A percentile compares a stretch with the other conserved stretches of the same genome.
Conservation (phyloP, 163 green algal genomes). For the Coccomyxa subellipsoidea region DNA sequence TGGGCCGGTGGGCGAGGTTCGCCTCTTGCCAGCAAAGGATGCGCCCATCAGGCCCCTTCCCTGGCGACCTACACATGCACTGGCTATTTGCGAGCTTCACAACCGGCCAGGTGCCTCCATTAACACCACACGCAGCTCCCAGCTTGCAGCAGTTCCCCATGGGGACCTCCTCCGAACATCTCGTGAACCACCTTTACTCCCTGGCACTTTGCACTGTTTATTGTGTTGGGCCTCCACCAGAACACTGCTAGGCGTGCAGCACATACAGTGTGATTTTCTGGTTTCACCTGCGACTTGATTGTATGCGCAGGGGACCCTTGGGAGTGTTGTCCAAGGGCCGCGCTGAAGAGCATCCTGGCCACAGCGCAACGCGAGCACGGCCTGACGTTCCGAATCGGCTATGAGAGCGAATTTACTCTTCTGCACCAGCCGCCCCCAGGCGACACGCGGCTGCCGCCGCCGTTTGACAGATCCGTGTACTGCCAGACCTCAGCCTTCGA, state of each 20-base stretch:
- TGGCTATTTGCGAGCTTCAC: conserved; percentile 22
- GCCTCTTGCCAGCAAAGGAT: background rate
- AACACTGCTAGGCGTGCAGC: no score
- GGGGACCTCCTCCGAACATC: no score
- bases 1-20: background rate
- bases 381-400: conserved; percentile 45
- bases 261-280: no score
- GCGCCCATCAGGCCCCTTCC: conserved; percentile 20
- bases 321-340: conserved; percentile 44
- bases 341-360: conserved; percentile 30
- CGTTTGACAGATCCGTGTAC: conserved; percentile 33
- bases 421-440: conserved; percentile 18
- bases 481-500: conserved; percentile 8
- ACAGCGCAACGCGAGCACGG: conserved; percentile 23
- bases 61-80: conserved; percentile 34
- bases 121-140: background rate
- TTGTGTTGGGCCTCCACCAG: no score
- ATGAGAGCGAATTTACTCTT: conserved; percentile 66
- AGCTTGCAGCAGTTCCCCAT: no score
- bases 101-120: conserved; percentile 13
- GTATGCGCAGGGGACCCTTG: conserved; percentile 18
- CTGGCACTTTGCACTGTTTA: no score
- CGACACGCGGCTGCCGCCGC: background rate
- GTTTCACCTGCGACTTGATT: no score
- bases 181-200: no score